Conservation (phyloP, 306 rosid genomes). For the Fagus crenata region DNA sequence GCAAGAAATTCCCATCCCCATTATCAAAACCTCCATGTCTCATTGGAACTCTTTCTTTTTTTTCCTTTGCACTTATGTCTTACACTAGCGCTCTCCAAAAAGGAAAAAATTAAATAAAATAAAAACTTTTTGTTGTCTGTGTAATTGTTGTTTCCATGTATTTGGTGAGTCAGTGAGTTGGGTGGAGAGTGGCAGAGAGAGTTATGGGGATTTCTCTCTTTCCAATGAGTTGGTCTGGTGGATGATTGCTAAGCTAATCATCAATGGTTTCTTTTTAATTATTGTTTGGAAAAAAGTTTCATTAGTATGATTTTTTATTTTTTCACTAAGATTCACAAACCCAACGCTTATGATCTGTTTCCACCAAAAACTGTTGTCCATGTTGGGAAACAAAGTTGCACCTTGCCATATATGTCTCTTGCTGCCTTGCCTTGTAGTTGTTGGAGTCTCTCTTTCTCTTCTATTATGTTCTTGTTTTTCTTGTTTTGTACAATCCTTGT, state of each 20-base stretch:
- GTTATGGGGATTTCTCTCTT: constrained; percentile 23
- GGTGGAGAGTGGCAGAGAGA: constrained; percentile 23
- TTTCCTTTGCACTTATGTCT: not conserved
- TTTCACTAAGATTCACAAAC: constrained; percentile 10
- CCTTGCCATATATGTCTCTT: not conserved
- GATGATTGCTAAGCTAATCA: constrained; percentile 12
- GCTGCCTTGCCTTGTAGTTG: not conserved
- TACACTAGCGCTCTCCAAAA: not conserved
- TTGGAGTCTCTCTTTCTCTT: not conserved
- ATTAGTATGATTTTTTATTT: not conserved
- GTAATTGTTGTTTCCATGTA: constrained; percentile 12
- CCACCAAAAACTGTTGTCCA: constrained; percentile 11
- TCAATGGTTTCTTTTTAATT: not conserved
- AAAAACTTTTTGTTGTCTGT: constrained; percentile 3
- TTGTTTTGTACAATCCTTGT: too few species aligned
- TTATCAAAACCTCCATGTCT: not conserved
- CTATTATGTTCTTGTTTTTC: too few species aligned
- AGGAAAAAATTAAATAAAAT: not conserved
- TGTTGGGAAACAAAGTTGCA: constrained; percentile 3
- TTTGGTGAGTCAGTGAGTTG: constrained; percentile 24
- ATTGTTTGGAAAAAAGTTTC: not conserved
- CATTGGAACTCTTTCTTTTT: not conserved
- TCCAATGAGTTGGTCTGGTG: constrained; percentile 31
- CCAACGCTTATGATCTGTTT: not conserved
- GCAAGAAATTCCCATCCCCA: constrained; percentile 10